Conservation (phyloP, 2,329 filamentous ascomycete genomes). For the Ceratocystis cubensis region DNA sequence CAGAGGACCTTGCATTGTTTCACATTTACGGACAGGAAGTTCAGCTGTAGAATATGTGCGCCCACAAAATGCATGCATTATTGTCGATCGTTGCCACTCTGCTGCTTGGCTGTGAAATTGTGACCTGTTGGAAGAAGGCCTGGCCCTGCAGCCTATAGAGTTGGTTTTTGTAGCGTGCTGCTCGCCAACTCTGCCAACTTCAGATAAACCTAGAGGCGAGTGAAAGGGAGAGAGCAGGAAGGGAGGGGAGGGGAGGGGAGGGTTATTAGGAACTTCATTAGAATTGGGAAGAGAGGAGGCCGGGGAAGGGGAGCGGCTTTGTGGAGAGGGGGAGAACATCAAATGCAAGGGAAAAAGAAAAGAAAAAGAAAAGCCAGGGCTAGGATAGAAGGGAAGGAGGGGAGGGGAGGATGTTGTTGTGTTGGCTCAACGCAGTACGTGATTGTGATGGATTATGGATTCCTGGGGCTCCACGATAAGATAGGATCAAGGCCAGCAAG, state of each 20-base stretch:
- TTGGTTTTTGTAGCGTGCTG: not conserved
- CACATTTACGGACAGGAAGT: slow-evolving; percentile 5
- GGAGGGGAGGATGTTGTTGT: not conserved
- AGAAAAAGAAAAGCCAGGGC: not conserved
- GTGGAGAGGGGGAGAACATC: too few species aligned
- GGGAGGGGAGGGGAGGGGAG: not conserved
- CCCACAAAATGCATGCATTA: not conserved
- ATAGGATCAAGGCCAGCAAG: too few species aligned
- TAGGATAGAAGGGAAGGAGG: not conserved
- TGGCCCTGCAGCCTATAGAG: not conserved
- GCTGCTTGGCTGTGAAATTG: not conserved
- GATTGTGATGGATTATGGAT: not conserved
- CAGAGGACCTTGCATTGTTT: slow-evolving; percentile 1
- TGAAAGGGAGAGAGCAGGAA: not conserved
- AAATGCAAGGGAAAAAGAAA: too few species aligned
- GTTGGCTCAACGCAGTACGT: not conserved
- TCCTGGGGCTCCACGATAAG: not conserved
- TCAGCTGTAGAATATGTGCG: not conserved
- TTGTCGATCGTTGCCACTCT: slow-evolving; percentile 1
- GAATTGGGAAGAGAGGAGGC: not conserved
- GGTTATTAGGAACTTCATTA: slow-evolving; percentile 1
- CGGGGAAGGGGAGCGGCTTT: not conserved
- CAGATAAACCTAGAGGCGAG: not conserved
- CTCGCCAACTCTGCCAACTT: slow-evolving; percentile 2
- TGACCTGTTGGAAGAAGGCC: slow-evolving; percentile 3